These are phyloP conservation scores for Fusarium sp. DNA, from an alignment of 2,329 filamentous ascomycete genomes.

Conservation along the genomic window DNA sequence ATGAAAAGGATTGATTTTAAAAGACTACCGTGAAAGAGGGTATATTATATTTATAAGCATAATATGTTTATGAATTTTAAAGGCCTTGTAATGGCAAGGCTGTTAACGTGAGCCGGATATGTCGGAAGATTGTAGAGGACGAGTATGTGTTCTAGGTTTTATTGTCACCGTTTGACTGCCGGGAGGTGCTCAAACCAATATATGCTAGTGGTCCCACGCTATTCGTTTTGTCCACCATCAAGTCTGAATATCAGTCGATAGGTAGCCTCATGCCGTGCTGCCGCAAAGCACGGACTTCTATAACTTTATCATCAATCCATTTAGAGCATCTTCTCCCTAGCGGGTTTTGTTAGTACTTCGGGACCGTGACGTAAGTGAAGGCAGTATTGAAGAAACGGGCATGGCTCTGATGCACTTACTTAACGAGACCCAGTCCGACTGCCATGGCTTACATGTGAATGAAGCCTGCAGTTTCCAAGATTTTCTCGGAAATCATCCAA, in stretches of 20 bases:
- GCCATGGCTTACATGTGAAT: too few relatives aligned
- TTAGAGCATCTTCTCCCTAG: too few relatives aligned
- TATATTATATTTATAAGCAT: background rate
- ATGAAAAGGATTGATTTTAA: background rate
- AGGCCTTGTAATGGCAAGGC: background rate
- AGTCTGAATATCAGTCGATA: too few relatives aligned
- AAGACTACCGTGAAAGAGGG: background rate
- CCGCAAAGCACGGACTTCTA: too few relatives aligned
- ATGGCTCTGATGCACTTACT: background rate
- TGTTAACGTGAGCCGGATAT: constrained; percentile 8
- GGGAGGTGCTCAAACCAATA: background rate
- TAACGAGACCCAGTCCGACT: too few relatives aligned
- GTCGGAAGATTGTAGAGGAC: constrained; percentile 1
- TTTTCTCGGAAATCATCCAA: background rate
- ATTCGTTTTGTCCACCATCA: too few relatives aligned
- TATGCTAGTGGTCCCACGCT: background rate
- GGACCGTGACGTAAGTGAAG: too few relatives aligned
- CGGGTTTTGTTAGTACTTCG: too few relatives aligned
- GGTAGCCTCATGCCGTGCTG: too few relatives aligned
- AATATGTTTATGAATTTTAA: background rate
- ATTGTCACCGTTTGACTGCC: constrained; percentile 7
- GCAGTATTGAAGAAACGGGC: too few relatives aligned
- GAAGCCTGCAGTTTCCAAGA: background rate
- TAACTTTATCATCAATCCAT: too few relatives aligned
- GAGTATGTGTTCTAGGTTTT: constrained; percentile 6